Evolutionary conservation across 2,329 filamentous ascomycete species (phyloP).

Genomic region (Apiospora hydei): DNA sequence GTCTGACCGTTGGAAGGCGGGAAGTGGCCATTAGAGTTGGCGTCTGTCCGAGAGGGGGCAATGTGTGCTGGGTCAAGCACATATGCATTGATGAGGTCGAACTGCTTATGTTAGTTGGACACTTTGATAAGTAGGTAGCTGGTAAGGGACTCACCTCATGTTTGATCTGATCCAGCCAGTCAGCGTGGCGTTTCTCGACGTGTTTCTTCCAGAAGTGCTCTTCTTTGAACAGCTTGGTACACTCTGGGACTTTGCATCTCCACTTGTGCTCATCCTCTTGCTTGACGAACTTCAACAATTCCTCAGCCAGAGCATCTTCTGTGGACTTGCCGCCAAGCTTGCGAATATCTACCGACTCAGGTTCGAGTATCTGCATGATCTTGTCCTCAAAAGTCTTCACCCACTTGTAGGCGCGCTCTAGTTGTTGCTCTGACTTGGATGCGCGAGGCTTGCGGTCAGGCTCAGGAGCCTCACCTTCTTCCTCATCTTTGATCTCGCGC

Average conservation of each 20-base stretch:
- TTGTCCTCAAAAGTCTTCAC: conserved; percentile 99
- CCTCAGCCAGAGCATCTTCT: conserved; percentile 87
- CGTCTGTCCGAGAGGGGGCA: conserved; percentile 89
- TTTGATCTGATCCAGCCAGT: conserved; percentile 83
- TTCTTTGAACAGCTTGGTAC: conserved; percentile 96
- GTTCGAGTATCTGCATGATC: conserved; percentile 89
- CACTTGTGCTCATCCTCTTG: conserved; percentile 98
- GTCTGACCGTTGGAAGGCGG: conserved; percentile 79
- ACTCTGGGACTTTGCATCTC: conserved; percentile 95
- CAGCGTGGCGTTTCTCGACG: conserved; percentile 90
- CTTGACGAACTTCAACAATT: conserved; percentile 87
- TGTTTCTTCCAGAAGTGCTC: conserved; percentile 98
- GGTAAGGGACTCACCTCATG: conserved; percentile 72
- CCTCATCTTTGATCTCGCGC: conserved; percentile 68
- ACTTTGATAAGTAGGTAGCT: not conserved
- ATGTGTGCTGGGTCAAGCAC: conserved; percentile 95
- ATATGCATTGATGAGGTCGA: conserved; percentile 91
- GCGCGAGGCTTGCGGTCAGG: conserved; percentile 76
- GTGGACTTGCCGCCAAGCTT: conserved; percentile 90
- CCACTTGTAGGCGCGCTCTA: conserved; percentile 97
- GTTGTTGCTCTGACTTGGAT: conserved; percentile 86
- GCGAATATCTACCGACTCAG: conserved; percentile 83
- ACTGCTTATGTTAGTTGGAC: conserved; percentile 59
- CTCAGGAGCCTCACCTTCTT: conserved; percentile 69
- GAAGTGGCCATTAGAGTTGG: conserved; percentile 96